These are phyloP conservation scores for Annona cherimola DNA, from an alignment of 164 flowering plant genomes.

Conservation along the genomic window DNA sequence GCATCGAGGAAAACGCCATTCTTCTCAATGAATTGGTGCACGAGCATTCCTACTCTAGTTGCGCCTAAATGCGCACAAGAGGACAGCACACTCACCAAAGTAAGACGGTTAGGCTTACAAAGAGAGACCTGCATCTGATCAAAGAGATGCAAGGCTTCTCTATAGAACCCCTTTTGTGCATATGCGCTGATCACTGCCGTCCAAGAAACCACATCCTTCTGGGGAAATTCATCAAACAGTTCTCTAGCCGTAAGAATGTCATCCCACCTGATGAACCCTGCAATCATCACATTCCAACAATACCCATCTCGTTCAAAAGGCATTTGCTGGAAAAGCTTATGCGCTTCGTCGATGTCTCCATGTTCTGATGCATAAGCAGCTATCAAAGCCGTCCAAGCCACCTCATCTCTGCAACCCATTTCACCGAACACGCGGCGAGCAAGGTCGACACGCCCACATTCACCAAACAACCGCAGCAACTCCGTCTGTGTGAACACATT, in stretches of 20 bases:
- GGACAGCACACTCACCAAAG: slow-evolving; percentile 6
- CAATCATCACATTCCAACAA: slow-evolving; percentile 1
- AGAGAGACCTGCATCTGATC: not conserved
- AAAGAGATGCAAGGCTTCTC: slow-evolving; percentile 6
- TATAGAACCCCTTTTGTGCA: slow-evolving; percentile 1
- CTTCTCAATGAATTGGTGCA: slow-evolving; percentile 9
- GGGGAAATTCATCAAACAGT: slow-evolving; percentile 6
- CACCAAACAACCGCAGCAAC: not conserved
- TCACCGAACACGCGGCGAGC: slow-evolving; percentile 8
- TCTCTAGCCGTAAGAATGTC: slow-evolving; percentile 2
- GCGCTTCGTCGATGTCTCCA: not conserved
- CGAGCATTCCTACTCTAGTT: not conserved
- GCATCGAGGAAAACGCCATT: slow-evolving; percentile 4
- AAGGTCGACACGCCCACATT: not conserved
- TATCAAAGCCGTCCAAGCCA: slow-evolving; percentile 3
- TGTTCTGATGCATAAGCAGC: not conserved
- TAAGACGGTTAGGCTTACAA: slow-evolving; percentile 8
- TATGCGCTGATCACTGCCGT: slow-evolving; percentile 2
- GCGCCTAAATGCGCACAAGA: slow-evolving; percentile 6
- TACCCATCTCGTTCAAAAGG: not conserved
- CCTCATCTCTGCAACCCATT: not conserved
- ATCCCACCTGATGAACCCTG: slow-evolving; percentile 7
- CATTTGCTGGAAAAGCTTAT: not conserved
- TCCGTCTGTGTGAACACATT: slow-evolving; percentile 1
- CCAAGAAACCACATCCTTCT: slow-evolving; percentile 5